Evolutionary conservation across 1,139 yeast genomes (phyloP).

Genomic region (Candida sanyaensis): DNA sequence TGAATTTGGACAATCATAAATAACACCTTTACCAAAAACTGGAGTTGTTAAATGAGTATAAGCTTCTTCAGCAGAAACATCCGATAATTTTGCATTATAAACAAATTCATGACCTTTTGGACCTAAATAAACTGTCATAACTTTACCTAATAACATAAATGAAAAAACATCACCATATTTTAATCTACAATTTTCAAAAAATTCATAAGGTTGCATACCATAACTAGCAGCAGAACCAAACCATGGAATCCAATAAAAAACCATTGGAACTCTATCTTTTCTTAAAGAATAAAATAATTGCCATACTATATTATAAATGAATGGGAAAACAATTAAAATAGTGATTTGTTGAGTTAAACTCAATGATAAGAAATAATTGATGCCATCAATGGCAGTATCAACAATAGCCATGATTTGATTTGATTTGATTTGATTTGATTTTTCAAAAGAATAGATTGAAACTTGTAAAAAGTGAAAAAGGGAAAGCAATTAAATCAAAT

Average conservation of each 20-base stretch:
- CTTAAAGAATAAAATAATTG: slow-evolving; percentile 72
- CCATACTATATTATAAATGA: slow-evolving; percentile 63
- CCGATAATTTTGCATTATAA: slow-evolving; percentile 84
- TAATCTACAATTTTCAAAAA: slow-evolving; percentile 73
- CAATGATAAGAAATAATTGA: slow-evolving; percentile 26
- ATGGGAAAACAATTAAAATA: slow-evolving; percentile 46
- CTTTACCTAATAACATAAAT: slow-evolving; percentile 83
- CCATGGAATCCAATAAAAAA: slow-evolving; percentile 95
- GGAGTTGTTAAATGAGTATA: slow-evolving; percentile 95
- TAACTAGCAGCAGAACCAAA: slow-evolving; percentile 85
- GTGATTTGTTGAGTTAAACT: slow-evolving; percentile 34
- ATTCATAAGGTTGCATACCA: slow-evolving; percentile 92
- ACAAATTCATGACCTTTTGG: slow-evolving; percentile 98
- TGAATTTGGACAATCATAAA: slow-evolving; percentile 93
- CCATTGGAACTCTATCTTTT: slow-evolving; percentile 84
- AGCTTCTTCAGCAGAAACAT: slow-evolving; percentile 96
- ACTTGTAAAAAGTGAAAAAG: neutral
- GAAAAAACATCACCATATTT: slow-evolving; percentile 93
- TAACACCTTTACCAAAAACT: slow-evolving; percentile 95
- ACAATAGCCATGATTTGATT: slow-evolving; percentile 32
- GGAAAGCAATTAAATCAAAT: neutral
- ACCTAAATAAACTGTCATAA: slow-evolving; percentile 94
- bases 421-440: too few relatives aligned
- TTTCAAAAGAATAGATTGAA: neutral
- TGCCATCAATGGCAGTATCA: slow-evolving; percentile 21